Conservation (phyloP, 371 early-diverging fungal genomes). For the Mortierella sp. region DNA sequence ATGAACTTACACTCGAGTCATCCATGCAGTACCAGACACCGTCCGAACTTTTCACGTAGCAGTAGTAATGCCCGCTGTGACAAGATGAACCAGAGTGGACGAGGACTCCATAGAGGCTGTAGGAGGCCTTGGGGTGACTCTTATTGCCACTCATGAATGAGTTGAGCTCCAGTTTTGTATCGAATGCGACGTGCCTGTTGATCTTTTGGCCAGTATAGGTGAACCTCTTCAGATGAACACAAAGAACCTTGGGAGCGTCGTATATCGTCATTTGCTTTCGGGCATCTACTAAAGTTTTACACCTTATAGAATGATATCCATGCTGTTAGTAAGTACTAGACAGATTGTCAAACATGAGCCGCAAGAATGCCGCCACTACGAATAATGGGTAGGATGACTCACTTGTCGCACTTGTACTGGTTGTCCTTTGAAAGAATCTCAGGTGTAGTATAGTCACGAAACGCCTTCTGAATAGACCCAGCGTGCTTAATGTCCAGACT, state of each 20-base stretch:
- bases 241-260: slow-evolving; percentile 73
- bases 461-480: slow-evolving; percentile 69
- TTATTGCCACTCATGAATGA: slow-evolving; percentile 55
- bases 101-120: slow-evolving; percentile 79
- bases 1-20: slow-evolving; percentile 72
- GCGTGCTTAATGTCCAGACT: slow-evolving; percentile 79
- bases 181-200: slow-evolving; percentile 57
- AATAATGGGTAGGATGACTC: slow-evolving; percentile 5
- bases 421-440: slow-evolving; percentile 69
- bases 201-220: slow-evolving; percentile 77
- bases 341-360: no score
- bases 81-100: slow-evolving; percentile 82
- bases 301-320: slow-evolving; percentile 41
- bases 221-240: slow-evolving; percentile 85
- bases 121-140: slow-evolving; percentile 50
- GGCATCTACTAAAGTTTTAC: slow-evolving; percentile 77
- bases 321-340: background rate
- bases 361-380: background rate
- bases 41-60: slow-evolving; percentile 78
- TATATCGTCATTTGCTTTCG: slow-evolving; percentile 82
- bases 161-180: slow-evolving; percentile 56
- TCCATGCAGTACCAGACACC: slow-evolving; percentile 86
- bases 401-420: slow-evolving; percentile 74
- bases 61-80: slow-evolving; percentile 85
- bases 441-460: slow-evolving; percentile 75